These are phyloP conservation scores for Talaromyces adpressus DNA, from an alignment of 495 filamentous ascomycete genomes.

Conservation along the genomic window DNA sequence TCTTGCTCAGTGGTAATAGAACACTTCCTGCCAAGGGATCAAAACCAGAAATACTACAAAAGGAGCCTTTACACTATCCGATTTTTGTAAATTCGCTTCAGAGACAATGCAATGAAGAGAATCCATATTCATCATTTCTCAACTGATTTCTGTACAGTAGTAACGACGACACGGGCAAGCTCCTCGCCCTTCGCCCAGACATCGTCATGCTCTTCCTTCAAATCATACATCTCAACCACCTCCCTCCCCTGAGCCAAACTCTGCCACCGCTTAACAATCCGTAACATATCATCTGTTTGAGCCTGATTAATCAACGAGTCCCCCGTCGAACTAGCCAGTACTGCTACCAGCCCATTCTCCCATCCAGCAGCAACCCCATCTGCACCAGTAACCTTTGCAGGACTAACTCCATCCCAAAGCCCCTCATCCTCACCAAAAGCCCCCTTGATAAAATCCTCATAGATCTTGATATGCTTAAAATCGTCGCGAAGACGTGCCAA, in stretches of 20 bases:
- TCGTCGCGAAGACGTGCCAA: conserved; percentile 44
- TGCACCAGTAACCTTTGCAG: conserved; percentile 28
- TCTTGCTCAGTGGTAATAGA: conserved; percentile 1
- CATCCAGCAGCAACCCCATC: conserved; percentile 31
- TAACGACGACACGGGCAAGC: conserved; percentile 35
- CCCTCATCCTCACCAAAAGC: conserved; percentile 55
- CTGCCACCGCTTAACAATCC: conserved; percentile 26
- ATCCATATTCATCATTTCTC: neutral
- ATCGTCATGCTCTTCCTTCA: conserved; percentile 60
- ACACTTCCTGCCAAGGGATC: neutral
- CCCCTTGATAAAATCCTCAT: conserved; percentile 50
- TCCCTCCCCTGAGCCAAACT: conserved; percentile 18
- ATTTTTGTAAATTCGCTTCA: neutral
- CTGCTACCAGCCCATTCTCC: conserved; percentile 37
- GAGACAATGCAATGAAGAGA: neutral
- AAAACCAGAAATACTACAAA: neutral
- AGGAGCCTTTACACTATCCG: neutral
- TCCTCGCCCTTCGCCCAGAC: conserved; percentile 46
- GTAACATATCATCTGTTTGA: conserved; percentile 43
- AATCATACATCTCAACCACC: conserved; percentile 29
- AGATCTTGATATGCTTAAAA: conserved; percentile 38
- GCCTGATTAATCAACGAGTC: conserved; percentile 55
- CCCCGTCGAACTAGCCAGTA: conserved; percentile 51
- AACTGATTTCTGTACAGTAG: conserved; percentile 25
- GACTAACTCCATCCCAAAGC: conserved; percentile 47